Base-by-base conservation (phyloP, 805 yeast species). In the Pachysolen tannophilus region DNA sequence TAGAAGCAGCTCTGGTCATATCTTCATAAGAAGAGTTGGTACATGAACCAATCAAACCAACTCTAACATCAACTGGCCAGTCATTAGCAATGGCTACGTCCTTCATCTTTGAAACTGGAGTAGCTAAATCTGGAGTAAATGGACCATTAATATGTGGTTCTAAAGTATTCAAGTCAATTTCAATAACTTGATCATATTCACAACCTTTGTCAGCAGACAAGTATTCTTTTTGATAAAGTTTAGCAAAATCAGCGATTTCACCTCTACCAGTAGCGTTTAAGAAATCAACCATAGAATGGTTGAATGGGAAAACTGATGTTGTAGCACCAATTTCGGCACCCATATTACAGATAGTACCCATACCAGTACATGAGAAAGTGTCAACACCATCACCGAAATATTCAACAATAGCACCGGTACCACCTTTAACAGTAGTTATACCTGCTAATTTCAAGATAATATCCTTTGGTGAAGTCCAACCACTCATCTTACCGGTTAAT, bases 311-410 rank as follows among this genome's bases (percentile, higher is more conserved):
- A 38, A 85, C 77, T 17, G 97, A 90, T 29, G 98, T 92, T 26
- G 98, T 92, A 29, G 98, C 98, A 62, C 98, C 98, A 40, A 92
- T 87, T 66, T 92, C 98, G 37, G 98, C 98, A 58, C 98, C 98
- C 98, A 92, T 92, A 64, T 92, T 92, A 74, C 97, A 90, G 60
- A 92, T 90, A 42, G 98, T 92, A 43, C 95, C 98, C 98, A 92
- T 92, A 67, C 98, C 98, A 24, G 98, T 92, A 68, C 95, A 86
- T 17, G 94, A 81, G 52, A 92, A 74, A 36, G 82, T 67, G 43
- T 79, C 68, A 30, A 87, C 94, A 66, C 98, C 98, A 37, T 79
- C 86, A 55, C 98, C 98, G 55, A 85, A 90, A 67, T 92, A 92
- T 67, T 92, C 98, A 34, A 92, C 88, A 53, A 92, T 87, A 59